Evolutionary conservation across 139 green algal species (phyloP), one percentile per base, ranked within the genome.

Genomic region (Chlorella sp.): DNA sequence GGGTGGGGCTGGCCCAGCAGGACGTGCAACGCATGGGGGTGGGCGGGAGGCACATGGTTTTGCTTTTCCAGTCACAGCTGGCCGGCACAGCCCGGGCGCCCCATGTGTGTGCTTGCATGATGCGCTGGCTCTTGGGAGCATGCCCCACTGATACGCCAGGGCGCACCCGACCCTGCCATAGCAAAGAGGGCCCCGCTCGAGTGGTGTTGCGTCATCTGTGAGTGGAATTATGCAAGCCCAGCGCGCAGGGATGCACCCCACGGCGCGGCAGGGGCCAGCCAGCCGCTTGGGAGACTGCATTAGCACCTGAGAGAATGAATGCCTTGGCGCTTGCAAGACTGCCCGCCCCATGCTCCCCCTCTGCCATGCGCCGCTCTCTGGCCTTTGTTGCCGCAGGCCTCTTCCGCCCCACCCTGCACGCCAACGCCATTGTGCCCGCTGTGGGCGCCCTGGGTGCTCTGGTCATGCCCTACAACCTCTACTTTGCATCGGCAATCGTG

Each of bases 401-500:
- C 26, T 89, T 93, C 57, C 53, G 91, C 2, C 91, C 91, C 30
- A 73, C 61, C 21, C 75, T 94, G 60, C 71, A 69, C 14, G 34
- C 57, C 14, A 61, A 66, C 16, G 88, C 90, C 36, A 77, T 95
- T 57, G 28, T 80, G 5, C 78, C 92, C 19, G 81, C 82, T 14
- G 86, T 92, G 21, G 90, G 90, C 53, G 88, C 90, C 32, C 73
- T 92, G 37, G 91, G 91, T 2, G 91, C 91, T 2, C 79, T 92
- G 34, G 84, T 93, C 76, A 93, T 93, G 91, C 91, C 91, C 36
- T 90, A 93, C 85, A 93, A 93, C 89, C 76, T 93, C 24, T 93
- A 80, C 36, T 86, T 92, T 37, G 32, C 64, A 24, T 93, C 90
- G 18, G 64, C 90, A 18, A 48, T 95, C 0, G 89, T 94, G 18